Conservation (phyloP, 805 yeast species). For the Wickerhamiella sorbophila region DNA sequence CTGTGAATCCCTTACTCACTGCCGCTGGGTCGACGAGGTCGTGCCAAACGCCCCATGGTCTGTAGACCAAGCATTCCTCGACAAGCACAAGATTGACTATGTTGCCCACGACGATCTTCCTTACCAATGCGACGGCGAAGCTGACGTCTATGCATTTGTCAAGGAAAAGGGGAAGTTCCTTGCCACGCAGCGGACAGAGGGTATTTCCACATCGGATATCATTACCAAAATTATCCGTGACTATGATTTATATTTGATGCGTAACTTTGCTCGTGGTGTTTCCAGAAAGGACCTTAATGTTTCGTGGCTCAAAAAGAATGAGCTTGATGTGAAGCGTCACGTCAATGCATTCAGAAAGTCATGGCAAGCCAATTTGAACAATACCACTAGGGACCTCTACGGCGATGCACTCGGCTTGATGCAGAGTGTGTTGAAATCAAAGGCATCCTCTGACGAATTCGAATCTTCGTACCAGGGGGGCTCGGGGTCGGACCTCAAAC, state of each 20-base stretch:
- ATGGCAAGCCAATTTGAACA: slow-evolving; percentile 56
- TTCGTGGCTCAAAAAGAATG: slow-evolving; percentile 94
- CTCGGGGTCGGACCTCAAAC: slow-evolving; percentile 11
- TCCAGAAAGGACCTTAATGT: slow-evolving; percentile 92
- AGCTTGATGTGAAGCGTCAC: slow-evolving; percentile 83
- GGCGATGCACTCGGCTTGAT: slow-evolving; percentile 35
- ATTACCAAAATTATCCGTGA: slow-evolving; percentile 90
- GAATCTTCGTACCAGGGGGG: slow-evolving; percentile 6
- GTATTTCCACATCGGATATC: slow-evolving; percentile 89
- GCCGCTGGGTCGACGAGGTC: slow-evolving; percentile 97
- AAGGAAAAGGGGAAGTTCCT: slow-evolving; percentile 82
- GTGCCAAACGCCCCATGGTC: slow-evolving; percentile 93
- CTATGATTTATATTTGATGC: slow-evolving; percentile 90
- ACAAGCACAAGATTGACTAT: slow-evolving; percentile 73
- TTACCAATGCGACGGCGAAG: slow-evolving; percentile 75
- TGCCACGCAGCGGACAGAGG: slow-evolving; percentile 93
- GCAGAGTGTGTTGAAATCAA: slow-evolving; percentile 16
- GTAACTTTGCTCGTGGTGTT: slow-evolving; percentile 96
- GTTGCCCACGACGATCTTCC: slow-evolving; percentile 98
- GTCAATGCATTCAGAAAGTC: slow-evolving; percentile 75
- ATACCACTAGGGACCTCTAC: slow-evolving; percentile 68
- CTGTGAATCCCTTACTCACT: slow-evolving; percentile 79
- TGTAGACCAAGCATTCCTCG: slow-evolving; percentile 68
- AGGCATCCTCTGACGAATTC: slow-evolving; percentile 9
- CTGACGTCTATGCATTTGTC: slow-evolving; percentile 86